These are phyloP conservation scores for Dendryphion nanum DNA, from an alignment of 2,329 filamentous ascomycete genomes.

Conservation along the genomic window DNA sequence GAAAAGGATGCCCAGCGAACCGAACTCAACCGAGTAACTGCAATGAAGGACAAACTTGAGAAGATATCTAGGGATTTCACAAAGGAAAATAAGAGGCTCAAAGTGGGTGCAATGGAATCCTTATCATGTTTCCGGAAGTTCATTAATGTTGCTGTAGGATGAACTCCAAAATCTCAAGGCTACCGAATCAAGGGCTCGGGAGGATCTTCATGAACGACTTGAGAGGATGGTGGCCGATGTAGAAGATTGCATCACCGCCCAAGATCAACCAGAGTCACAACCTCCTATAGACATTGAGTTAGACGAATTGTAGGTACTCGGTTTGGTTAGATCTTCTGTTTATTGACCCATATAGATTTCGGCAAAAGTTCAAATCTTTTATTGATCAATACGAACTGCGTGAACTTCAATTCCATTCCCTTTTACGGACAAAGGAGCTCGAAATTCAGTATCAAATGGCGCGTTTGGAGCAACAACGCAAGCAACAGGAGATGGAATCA, in stretches of 20 bases:
- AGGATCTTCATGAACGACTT: conserved; percentile 81
- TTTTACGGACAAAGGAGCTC: conserved; percentile 90
- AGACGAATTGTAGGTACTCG: conserved; percentile 73
- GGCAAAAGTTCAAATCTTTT: conserved; percentile 88
- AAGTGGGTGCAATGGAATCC: conserved; percentile 71
- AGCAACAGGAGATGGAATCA: conserved; percentile 78
- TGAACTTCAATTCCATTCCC: conserved; percentile 88
- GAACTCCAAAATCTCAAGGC: conserved; percentile 84
- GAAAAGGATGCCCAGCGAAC: conserved; percentile 88
- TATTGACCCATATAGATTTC: conserved; percentile 41
- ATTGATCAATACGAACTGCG: conserved; percentile 96
- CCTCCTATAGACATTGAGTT: conserved; percentile 82
- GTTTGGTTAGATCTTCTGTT: background rate
- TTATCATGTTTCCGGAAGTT: background rate
- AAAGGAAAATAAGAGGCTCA: conserved; percentile 96
- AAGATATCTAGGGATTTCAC: conserved; percentile 93
- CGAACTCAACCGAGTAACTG: conserved; percentile 85
- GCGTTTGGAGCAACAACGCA: conserved; percentile 85
- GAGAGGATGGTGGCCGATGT: conserved; percentile 78
- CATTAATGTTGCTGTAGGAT: conserved; percentile 66
- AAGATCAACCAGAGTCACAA: conserved; percentile 72
- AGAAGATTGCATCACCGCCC: conserved; percentile 83
- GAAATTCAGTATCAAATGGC: conserved; percentile 92
- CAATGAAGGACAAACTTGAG: conserved; percentile 93
- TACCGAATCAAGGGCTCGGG: conserved; percentile 76